A percentile compares a stretch with the other conserved stretches of the same genome.
Evolutionary conservation across 2,329 filamentous ascomycete species (phyloP).

Genomic region (Diaporthe longicolla): DNA sequence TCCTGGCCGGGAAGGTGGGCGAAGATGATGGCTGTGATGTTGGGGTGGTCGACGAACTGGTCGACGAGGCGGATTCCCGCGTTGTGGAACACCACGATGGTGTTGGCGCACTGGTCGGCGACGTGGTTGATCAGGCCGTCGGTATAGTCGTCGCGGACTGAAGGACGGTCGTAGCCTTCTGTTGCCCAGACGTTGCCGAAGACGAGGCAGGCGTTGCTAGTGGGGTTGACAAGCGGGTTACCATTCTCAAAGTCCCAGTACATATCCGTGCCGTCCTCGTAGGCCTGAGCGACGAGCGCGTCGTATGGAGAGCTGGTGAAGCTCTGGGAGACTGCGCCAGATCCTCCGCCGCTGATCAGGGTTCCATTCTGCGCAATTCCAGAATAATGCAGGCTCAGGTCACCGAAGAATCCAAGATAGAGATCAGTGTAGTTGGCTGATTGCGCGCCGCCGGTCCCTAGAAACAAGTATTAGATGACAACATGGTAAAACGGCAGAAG

Average conservation of each 20-base stretch:
- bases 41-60: conserved; percentile 72
- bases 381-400: conserved; percentile 41
- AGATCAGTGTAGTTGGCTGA: conserved; percentile 54
- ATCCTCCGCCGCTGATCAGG: conserved; percentile 60
- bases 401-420: conserved; percentile 48
- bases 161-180: conserved; percentile 77
- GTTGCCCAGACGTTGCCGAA: conserved; percentile 78
- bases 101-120: conserved; percentile 71
- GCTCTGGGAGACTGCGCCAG: conserved; percentile 56
- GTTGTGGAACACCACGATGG: conserved; percentile 76
- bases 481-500: neutral
- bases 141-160: conserved; percentile 76
- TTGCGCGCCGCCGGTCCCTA: conserved; percentile 56
- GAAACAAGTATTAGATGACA: neutral
- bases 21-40: conserved; percentile 75
- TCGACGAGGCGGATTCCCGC: conserved; percentile 73
- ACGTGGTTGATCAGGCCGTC: conserved; percentile 71
- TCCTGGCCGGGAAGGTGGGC: conserved; percentile 77
- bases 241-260: conserved; percentile 71
- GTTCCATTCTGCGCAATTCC: conserved; percentile 59
- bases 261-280: conserved; percentile 68
- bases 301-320: conserved; percentile 67
- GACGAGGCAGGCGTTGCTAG: conserved; percentile 76
- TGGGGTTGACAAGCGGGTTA: conserved; percentile 63
- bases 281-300: conserved; percentile 65